These are phyloP conservation scores for Perilla frutescens DNA, from an alignment of 257 asterid species.

Conservation along the genomic window DNA sequence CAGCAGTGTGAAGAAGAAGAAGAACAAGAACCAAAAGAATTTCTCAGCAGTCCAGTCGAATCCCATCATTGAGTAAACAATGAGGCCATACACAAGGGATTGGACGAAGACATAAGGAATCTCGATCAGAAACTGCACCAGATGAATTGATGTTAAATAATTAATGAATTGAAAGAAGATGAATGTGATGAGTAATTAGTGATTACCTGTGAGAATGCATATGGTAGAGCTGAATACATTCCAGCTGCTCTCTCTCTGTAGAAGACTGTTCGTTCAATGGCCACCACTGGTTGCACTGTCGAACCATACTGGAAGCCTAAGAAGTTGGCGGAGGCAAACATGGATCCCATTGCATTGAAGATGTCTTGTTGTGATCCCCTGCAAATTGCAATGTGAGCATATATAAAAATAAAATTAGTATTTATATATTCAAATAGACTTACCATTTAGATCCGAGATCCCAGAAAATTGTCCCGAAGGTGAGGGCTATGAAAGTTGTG, in stretches of 20 bases:
- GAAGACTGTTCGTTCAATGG: slow-evolving; percentile 47
- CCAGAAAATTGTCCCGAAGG: slow-evolving; percentile 88
- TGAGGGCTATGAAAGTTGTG: slow-evolving; percentile 67
- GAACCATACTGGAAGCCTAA: slow-evolving; percentile 44
- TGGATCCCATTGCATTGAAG: slow-evolving; percentile 41
- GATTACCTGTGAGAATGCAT: slow-evolving; percentile 46
- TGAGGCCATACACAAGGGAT: slow-evolving; percentile 33
- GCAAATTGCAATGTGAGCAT: background rate
- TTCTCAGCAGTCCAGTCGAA: slow-evolving; percentile 53
- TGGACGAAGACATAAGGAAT: slow-evolving; percentile 38
- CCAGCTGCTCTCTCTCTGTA: slow-evolving; percentile 47
- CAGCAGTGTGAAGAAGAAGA: slow-evolving; percentile 60
- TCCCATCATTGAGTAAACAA: slow-evolving; percentile 48
- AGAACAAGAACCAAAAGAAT: slow-evolving; percentile 54
- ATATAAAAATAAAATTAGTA: too few relatives aligned
- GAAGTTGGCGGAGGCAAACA: slow-evolving; percentile 42
- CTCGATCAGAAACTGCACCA: slow-evolving; percentile 36
- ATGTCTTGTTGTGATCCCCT: slow-evolving; percentile 31
- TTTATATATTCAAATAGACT: background rate
- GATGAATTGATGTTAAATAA: background rate
- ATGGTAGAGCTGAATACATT: slow-evolving; percentile 45
- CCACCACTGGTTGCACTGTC: slow-evolving; percentile 45
- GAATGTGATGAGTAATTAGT: background rate
- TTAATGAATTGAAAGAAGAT: background rate
- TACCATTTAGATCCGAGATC: slow-evolving; percentile 71